These are phyloP conservation scores for Kwoniella bestiolae DNA, from an alignment of 768 basidiomycete species.

Conservation along the genomic window DNA sequence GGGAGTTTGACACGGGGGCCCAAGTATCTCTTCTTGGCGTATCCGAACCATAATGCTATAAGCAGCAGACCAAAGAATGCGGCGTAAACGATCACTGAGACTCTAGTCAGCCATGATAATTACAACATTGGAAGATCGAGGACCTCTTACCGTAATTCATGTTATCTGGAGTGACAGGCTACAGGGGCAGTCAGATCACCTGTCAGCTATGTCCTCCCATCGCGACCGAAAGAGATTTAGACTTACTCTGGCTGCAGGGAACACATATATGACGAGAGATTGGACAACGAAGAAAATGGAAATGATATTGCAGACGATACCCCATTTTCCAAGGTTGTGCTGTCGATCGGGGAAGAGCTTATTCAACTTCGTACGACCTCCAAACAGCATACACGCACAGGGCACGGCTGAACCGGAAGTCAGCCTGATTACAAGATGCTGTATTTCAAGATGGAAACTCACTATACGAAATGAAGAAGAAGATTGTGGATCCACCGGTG, in stretches of 20 bases:
- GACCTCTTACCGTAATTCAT: slow-evolving; percentile 30
- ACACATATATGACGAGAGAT: slow-evolving; percentile 26
- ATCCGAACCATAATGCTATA: slow-evolving; percentile 20
- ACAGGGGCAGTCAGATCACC: neutral
- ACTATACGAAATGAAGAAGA: slow-evolving; percentile 32
- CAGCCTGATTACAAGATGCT: neutral
- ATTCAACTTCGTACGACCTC: slow-evolving; percentile 24
- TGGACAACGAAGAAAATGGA: slow-evolving; percentile 29
- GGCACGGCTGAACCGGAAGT: slow-evolving; percentile 15
- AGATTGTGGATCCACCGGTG: slow-evolving; percentile 24
- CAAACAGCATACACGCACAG: slow-evolving; percentile 27
- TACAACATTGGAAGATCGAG: neutral
- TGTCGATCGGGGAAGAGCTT: slow-evolving; percentile 17
- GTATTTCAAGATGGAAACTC: neutral
- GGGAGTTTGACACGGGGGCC: slow-evolving; percentile 14
- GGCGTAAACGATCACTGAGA: slow-evolving; percentile 18
- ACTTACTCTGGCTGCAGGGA: slow-evolving; percentile 30
- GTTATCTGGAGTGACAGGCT: slow-evolving; percentile 23
- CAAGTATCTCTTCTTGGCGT: slow-evolving; percentile 20
- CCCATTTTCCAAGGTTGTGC: slow-evolving; percentile 29
- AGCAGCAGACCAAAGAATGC: slow-evolving; percentile 15
- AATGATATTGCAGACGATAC: slow-evolving; percentile 27
- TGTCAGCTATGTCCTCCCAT: neutral
- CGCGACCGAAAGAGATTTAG: neutral
- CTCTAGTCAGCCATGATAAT: neutral